Base-by-base conservation (phyloP, 805 yeast genomes). In the Diddensiella santjacobensis region DNA sequence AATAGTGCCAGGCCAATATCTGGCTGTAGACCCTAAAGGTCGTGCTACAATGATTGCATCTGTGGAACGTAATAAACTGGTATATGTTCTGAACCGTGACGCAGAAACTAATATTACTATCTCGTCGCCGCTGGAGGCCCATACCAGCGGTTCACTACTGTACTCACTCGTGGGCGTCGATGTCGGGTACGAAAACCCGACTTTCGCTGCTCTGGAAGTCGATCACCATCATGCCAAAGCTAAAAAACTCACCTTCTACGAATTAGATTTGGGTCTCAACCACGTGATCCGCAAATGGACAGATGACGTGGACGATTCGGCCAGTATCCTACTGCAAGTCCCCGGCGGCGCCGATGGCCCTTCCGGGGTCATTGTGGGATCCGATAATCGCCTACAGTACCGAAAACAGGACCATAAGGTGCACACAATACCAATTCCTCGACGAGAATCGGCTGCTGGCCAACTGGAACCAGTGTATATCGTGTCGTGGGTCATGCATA, bases 201-300 rank as follows among this genome's bases (percentile, higher is more conserved):
- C 80, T 6, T 91, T 90, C 74, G 95, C 88, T 0, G 75, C 90
- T 0, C 66, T 93, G 4, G 98, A 91, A 60, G 67, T 77, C 4
- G 83, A 79, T 45, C 74, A 78, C 49, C 59, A 70, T 4, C 69
- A 66, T 1, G 68, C 68, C 26, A 19, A 5, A 6, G 31, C 8
- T 8, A 72, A 67, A 43, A 55, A 59, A 23, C 68, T 91, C 45
- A 75, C 79, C 2, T 84, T 78, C 61, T 91, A 91, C 66, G 91
- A 87, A 59, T 67, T 90, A 22, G 97, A 93, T 63, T 73, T 87
- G 36, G 96, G 97, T 0, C 69, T 91, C 41, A 90, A 90, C 59
- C 85, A 84, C 61, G 77, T 90, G 1, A 72, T 84, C 1, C 76
- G 74, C 48, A 73, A 72, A 54, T 73, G 66, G 66, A 60, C 75